Conservation (phyloP, 2,329 filamentous ascomycete species). For the Neofusicoccum sp. region DNA sequence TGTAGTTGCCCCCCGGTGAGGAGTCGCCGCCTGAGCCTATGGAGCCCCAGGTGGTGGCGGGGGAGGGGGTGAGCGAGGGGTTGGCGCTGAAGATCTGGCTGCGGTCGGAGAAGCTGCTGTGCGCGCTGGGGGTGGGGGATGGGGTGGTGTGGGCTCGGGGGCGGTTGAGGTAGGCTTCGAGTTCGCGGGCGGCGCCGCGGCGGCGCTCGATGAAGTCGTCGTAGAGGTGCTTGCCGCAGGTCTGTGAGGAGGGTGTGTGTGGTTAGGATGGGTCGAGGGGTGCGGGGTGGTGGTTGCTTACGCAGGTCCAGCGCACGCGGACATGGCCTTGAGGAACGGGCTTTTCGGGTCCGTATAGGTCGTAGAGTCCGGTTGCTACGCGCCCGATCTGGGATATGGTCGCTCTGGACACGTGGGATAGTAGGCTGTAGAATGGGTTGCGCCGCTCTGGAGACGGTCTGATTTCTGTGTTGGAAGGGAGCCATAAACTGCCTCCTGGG, state of each 20-base stretch:
- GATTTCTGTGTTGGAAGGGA: conserved; percentile 14
- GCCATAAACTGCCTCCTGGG: conserved; percentile 4
- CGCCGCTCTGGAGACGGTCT: not conserved
- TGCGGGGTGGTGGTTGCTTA: conserved; percentile 23
- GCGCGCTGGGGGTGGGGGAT: conserved; percentile 31
- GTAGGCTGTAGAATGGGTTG: not conserved
- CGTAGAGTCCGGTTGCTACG: not conserved
- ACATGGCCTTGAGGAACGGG: conserved; percentile 33
- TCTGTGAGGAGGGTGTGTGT: conserved; percentile 24
- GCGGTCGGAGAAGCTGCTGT: conserved; percentile 23
- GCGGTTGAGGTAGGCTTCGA: conserved; percentile 42
- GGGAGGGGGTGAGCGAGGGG: conserved; percentile 33
- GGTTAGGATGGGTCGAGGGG: not conserved
- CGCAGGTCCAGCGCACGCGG: conserved; percentile 41
- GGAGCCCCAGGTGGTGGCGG: conserved; percentile 32
- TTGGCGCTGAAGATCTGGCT: conserved; percentile 31
- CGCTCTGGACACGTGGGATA: conserved; percentile 3
- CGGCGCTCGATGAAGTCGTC: conserved; percentile 44
- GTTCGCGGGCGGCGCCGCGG: conserved; percentile 40
- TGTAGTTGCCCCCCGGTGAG: conserved; percentile 27
- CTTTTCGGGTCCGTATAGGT: conserved; percentile 33
- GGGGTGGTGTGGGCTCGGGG: conserved; percentile 32
- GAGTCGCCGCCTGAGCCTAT: conserved; percentile 26
- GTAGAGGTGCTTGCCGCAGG: conserved; percentile 38
- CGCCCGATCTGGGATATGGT: not conserved